Evolutionary conservation across 2,329 filamentous ascomycete species (phyloP), one percentile per base, ranked within the genome.

Genomic region (Curvularia lunata): DNA sequence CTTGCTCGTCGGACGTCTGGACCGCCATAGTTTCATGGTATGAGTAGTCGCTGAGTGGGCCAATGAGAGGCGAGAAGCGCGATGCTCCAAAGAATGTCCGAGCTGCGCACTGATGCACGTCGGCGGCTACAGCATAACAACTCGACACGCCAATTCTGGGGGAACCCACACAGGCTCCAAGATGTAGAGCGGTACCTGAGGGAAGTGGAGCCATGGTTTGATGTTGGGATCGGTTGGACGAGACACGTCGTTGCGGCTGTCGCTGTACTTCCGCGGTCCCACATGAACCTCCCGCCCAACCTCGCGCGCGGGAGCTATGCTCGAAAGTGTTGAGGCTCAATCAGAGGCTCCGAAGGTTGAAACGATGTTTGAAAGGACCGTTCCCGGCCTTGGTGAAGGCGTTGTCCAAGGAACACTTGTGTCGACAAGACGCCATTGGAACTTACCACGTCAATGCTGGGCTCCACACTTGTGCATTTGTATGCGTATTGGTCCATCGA

Each of bases 291-390:
- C 43, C 61, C 72, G 71, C 64, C 71, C 66, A 71, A 55, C 59
- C 70, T 75, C 65, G 73, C 74, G 74, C 73, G 74, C 74, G 73
- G 74, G 71, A 75, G 63, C 72, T 72, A 75, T 70, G 60, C 64
- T 72, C 69, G 66, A 70, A 65, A 60, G 52, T 64, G 69, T 68
- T 75, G 73, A 74, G 71, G 71, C 71, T 73, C 72, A 71, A 75
- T 73, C 64, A 73, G 68, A 71, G 49, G 61, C 58, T 58, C 48
- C 45, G 42, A 59, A 56, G 46, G 40, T 50, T 61, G 64, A 64
- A 62, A 65, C 60, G 30, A n/a, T 32, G 40, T 48, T 50, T 52
- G 46, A 30, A 46, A 8, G 32, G 40, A 61, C 62, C 32, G 42
- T 58, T 64, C 54, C 49, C 56, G 58, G 54, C 46, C 53, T 54